Evolutionary conservation across 1,284 basidiomycete genomes (phyloP), one percentile per base, ranked within the genome.

Genomic region (Naganishia sp.): DNA sequence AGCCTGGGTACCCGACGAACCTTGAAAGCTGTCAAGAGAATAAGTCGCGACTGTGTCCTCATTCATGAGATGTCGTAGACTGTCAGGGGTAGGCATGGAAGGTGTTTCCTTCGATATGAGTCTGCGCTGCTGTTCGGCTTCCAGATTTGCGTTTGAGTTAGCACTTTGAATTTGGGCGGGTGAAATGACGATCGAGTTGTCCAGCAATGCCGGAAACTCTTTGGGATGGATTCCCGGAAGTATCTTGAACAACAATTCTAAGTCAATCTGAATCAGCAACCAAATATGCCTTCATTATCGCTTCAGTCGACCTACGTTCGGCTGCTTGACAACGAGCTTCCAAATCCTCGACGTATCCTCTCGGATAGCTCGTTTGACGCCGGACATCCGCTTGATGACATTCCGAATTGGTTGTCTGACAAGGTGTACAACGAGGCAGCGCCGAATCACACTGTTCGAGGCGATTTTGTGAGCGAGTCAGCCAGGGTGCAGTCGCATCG

Each of bases 331-430:
- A 59, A 23, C 48, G 50, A 15, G 36, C 36, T 52, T 66, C 64
- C 33, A 66, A 55, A 44, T 66, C 55, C 50, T 66, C 64, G 23
- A 66, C 64, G 33, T 66, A 60, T 10, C 64, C 64, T 33, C 64
- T 33, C 13, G 56, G 55, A 39, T 66, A 66, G 45, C 64, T 66
- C 7, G 64, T 66, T 16, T 66, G 64, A 7, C 64, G 64, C 1
- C 49, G 45, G 6, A 66, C 64, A 52, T 66, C 64, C 18, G 64
- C 64, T 33, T 66, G 64, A 28, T 66, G 46, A 48, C 64, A 66
- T 25, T 66, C 64, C 9, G 64, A 52, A 16, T 66, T 49, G 25
- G 55, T 46, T 2, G 46, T 66, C n/a, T 55, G 43, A 50, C 64
- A 66, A 23, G 64, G 64, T 16, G 64, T 66, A 18, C 64, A 66